Base-by-base conservation (phyloP, 768 basidiomycete genomes). In the Lactifluus subvellereus region DNA sequence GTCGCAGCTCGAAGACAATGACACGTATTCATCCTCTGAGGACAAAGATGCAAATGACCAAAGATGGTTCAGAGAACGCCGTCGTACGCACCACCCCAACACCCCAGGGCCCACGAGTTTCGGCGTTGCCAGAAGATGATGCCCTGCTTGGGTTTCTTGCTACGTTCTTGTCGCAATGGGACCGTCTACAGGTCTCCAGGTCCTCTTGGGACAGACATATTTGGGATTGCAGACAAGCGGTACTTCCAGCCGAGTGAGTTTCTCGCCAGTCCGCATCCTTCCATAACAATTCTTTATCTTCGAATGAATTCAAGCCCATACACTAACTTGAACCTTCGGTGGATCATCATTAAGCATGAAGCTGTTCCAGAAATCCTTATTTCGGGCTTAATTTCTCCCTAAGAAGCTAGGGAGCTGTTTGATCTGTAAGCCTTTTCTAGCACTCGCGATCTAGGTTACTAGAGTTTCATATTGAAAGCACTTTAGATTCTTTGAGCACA, bases 401-500 rank as follows among this genome's bases (percentile, higher is more conserved):
- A 72, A 6, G 73, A 74, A 37, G 73, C 68, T 2, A 56, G 67
- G 1, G 69, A 65, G 6, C 54, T 74, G 20, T 74, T 74, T 62
- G 65, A 74, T 16, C 58, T 73, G 73, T 73, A 55, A 57, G 73
- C 69, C 6, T 55, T 43, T 49, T 45, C n/a, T 5, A 38, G 32
- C 5, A 27, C 54, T 13, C 38, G 6, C 33, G 1, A 6, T 18
- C 8, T n/a, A n/a, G n/a, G n/a, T n/a, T 40, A 13, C 18, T 47
- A 38, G 13, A 14, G 7, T 40, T 48, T 18, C 40, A 42, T 61
- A 54, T 48, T 68, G 37, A 54, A 22, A 37, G 51, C 2, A 13
- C 43, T 49, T 59, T 22, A 82, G 82, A 65, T 84, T 79, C 69
- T 84, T 84, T 68, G 75, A 79, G 20, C 77, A 77, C 66, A 77